A percentile compares a stretch with the other conserved stretches of the same genome.
Conservation (phyloP, 1,139 yeast species). For the Meyerozyma smithsonii region DNA sequence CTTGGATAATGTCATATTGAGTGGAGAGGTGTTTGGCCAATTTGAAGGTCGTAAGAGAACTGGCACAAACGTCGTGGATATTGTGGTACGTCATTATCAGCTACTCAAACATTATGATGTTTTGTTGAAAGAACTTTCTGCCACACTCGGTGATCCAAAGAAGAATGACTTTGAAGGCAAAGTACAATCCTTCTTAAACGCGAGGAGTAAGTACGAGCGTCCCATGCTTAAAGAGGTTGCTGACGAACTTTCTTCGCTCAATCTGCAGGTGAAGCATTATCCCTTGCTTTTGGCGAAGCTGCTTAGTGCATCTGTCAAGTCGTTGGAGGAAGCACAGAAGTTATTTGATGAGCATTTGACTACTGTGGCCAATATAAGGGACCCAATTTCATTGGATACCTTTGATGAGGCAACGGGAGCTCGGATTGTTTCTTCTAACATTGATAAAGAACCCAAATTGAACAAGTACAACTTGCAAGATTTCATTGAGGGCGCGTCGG, state of each 20-base stretch:
- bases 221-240: not conserved
- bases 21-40: constrained; percentile 23
- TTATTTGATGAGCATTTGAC: not conserved
- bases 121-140: constrained; percentile 1
- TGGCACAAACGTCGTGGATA: not conserved
- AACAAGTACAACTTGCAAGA: constrained; percentile 1
- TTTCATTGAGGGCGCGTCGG: not conserved
- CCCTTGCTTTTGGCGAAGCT: not conserved
- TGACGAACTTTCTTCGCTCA: not conserved
- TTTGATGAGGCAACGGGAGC: not conserved
- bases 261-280: not conserved
- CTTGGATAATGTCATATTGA: constrained; percentile 33
- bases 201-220: not conserved
- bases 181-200: not conserved
- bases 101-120: not conserved
- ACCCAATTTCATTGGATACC: not conserved
- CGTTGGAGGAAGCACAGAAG: not conserved
- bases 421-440: not conserved
- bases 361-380: not conserved
- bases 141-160: not conserved
- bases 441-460: constrained; percentile 1
- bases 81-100: not conserved
- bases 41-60: constrained; percentile 16
- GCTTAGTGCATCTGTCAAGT: not conserved
- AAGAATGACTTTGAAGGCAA: not conserved